Percentiles rank a stretch among this genome's conserved stretches.
phyloP scores from a whole-genome alignment of 352 stramenopile species.

The Blastocystis sp. region DNA sequence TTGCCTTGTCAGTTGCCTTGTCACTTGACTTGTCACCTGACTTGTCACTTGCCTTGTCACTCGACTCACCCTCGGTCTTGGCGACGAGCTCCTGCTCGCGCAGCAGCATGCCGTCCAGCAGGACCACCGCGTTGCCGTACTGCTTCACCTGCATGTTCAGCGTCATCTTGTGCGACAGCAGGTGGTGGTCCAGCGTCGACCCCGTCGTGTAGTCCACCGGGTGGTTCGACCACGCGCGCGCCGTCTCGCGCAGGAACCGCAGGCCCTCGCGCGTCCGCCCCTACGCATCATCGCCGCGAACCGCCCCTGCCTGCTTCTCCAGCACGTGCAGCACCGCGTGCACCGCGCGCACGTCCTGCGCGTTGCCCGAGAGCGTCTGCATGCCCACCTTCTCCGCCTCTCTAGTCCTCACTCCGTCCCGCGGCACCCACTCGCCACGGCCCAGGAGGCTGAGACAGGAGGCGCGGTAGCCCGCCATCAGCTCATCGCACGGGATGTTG shows the following conservation, averaged over 20 bases:
- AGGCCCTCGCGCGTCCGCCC: constrained; percentile 28
- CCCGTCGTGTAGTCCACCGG: background rate
- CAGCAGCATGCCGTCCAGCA: background rate
- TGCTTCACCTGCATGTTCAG: constrained; percentile 59
- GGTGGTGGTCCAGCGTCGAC: constrained; percentile 39
- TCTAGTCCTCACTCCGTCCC: background rate
- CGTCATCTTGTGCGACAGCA: constrained; percentile 26
- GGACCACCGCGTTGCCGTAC: background rate
- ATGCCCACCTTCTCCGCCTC: constrained; percentile 26
- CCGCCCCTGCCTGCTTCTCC: background rate
- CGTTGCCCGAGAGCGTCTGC: constrained; percentile 25
- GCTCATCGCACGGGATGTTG: background rate
- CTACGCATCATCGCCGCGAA: background rate
- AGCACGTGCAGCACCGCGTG: constrained; percentile 22
- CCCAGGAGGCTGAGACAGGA: background rate
- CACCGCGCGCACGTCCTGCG: constrained; percentile 12
- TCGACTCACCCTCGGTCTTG: background rate
- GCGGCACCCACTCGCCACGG: background rate
- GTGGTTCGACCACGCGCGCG: background rate
- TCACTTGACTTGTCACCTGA: background rate
- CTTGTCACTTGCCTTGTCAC: background rate
- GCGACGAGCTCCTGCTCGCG: constrained; percentile 1
- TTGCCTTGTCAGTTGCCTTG: background rate
- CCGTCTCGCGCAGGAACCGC: constrained; percentile 28
- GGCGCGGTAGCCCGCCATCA: constrained; percentile 38